Conservation (phyloP, 495 filamentous ascomycete species). For the Penicillium tannophilum region DNA sequence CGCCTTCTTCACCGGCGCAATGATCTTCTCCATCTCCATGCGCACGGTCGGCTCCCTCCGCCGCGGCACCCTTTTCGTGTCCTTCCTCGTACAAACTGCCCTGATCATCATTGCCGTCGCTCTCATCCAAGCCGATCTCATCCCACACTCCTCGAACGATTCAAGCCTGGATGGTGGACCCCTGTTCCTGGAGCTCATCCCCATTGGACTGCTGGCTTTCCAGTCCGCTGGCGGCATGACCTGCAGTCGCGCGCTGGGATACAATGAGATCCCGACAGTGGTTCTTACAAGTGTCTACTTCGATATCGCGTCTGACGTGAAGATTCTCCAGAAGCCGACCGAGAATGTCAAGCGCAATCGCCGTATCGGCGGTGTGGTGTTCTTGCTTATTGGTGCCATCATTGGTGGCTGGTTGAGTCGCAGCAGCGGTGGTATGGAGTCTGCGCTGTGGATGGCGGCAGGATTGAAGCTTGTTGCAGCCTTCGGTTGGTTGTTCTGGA, state of each 20-base stretch:
- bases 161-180: slow-evolving; percentile 28
- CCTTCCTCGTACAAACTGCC: slow-evolving; percentile 59
- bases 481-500: slow-evolving; percentile 48
- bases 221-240: slow-evolving; percentile 73
- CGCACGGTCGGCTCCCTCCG: slow-evolving; percentile 39
- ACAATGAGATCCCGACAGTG: slow-evolving; percentile 71
- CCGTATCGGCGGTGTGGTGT: slow-evolving; percentile 57
- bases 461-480: slow-evolving; percentile 55
- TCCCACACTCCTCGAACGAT: slow-evolving; percentile 42
- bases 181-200: slow-evolving; percentile 52
- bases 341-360: slow-evolving; percentile 67
- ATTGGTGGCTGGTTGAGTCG: slow-evolving; percentile 64
- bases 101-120: slow-evolving; percentile 61
- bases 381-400: slow-evolving; percentile 62
- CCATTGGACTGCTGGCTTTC: slow-evolving; percentile 67
- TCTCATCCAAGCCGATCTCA: slow-evolving; percentile 53
- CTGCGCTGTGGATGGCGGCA: slow-evolving; percentile 61
- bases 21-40: slow-evolving; percentile 46
- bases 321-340: slow-evolving; percentile 44
- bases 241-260: slow-evolving; percentile 61
- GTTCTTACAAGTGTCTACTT: slow-evolving; percentile 73
- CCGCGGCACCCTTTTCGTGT: slow-evolving; percentile 55
- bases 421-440: slow-evolving; percentile 55
- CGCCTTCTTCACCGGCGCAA: slow-evolving; percentile 58
- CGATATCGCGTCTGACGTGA: slow-evolving; percentile 65